Base-by-base conservation (phyloP, 2,329 filamentous ascomycete genomes). In the Penicillium sp. region DNA sequence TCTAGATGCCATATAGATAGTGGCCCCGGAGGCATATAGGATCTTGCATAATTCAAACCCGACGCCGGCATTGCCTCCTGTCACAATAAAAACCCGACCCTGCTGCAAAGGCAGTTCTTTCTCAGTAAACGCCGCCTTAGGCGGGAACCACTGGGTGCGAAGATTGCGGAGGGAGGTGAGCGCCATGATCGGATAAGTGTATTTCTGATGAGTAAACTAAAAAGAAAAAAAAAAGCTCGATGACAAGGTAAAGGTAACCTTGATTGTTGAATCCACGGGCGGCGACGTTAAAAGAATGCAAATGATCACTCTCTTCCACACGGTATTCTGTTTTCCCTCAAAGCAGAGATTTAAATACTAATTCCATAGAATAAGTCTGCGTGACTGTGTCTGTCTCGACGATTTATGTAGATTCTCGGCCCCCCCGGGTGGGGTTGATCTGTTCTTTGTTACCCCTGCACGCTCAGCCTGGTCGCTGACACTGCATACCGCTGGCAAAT, bases 1-100 rank as follows among this genome's bases (percentile, higher is more conserved):
- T 48, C 46, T 48, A 1, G 46, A 48, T 4, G 82, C 82, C 26
- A 84, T 68, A 68, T 85, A 86, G n/a, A 87, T 79, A 1, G 74
- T 83, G 35, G 76, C 83, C 54, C 84, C 81, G 35, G 76, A 78
- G 13, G 72, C 68, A 68, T 86, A 87, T 11, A 87, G 74, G 3
- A 87, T 77, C 52, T 60, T 60, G 55, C 24, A 33, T 24, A 60
- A 46, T 45, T 60, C 58, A 46, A 48, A 56, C 2, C 58, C 55
- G 43, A 60, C 49, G 4, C 55, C 55, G 7, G 37, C 2, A 33
- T 55, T 54, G 13, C 52, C 58, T 1, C 55, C 58, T 14, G 55
- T 60, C n/a, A 58, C 55, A 19, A 58, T 58, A 19, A 55, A 58
- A 2, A 60, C 49, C 13, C 45, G 46, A 8, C 52, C 49, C 16